phyloP scores from a whole-genome alignment of 1,139 yeast genomes.

The Geotrichum restrictum region DNA sequence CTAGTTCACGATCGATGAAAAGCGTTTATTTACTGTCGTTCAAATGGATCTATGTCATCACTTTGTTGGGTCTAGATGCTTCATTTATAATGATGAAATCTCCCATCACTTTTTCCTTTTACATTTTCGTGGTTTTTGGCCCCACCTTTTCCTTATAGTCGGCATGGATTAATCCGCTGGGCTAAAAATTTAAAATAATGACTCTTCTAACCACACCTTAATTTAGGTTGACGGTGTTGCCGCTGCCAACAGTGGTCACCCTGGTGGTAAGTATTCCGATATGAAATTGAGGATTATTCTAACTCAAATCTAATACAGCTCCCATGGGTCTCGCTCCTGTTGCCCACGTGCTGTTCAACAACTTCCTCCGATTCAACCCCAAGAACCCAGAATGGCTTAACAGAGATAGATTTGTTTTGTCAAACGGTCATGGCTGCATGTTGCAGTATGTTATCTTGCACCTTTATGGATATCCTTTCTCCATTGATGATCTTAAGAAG shows the following conservation, averaged over 20 bases:
- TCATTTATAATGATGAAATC: neutral
- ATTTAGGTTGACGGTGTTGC: slow-evolving; percentile 70
- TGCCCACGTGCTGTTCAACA: slow-evolving; percentile 69
- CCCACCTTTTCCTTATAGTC: neutral
- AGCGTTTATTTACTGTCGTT: neutral
- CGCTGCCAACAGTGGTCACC: slow-evolving; percentile 96
- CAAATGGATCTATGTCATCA: no score
- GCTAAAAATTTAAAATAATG: neutral
- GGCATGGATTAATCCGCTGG: neutral
- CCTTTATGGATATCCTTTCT: slow-evolving; percentile 75
- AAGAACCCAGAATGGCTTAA: slow-evolving; percentile 87
- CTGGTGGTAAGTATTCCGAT: slow-evolving; percentile 57
- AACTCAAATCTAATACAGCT: slow-evolving; percentile 36
- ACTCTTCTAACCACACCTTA: neutral
- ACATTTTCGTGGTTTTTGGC: neutral
- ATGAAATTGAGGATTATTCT: neutral
- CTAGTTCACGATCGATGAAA: no score
- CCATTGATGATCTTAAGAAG: slow-evolving; percentile 80
- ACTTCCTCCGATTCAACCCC: slow-evolving; percentile 79
- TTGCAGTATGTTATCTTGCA: slow-evolving; percentile 81
- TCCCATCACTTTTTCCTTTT: neutral
- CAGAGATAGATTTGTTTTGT: slow-evolving; percentile 91
- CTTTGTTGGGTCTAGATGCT: neutral
- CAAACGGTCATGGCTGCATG: slow-evolving; percentile 97
- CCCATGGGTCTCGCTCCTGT: slow-evolving; percentile 97